Base-by-base conservation (phyloP, 768 basidiomycete species). In the Termitomyces bulborhizus region DNA sequence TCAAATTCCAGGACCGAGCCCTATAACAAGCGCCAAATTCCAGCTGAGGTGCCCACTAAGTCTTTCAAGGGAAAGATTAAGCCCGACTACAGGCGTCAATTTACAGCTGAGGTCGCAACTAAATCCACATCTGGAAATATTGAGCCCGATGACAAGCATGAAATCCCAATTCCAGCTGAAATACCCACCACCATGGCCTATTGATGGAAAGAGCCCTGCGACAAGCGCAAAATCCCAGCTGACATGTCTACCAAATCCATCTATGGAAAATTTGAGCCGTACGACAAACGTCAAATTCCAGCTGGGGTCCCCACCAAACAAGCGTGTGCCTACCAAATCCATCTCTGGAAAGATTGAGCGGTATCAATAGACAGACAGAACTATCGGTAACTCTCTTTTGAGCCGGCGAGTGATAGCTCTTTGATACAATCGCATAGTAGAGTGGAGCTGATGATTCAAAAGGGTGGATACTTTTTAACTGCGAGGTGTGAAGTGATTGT, bases 51-150 rank as follows among this genome's bases (percentile, higher is more conserved):
- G 1, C 11, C 55, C 11, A 29, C 34, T 12, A 56, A 42, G n/a
- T 41, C 53, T 29, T 24, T 31, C 45, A 41, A 18, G 3, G 46
- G 46, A 24, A 37, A 39, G 26, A n/a, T 49, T 27, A 36, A 27
- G 36, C 36, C 6, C 21, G 36, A 48, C 21, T 21, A 24, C 13
- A 48, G 24, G 21, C 46, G 46, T 3, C 46, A 48, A 12, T 26
- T 48, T 9, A 34, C 47, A 2, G 68, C 63, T 16, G 69, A 72
- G 24, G 54, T 55, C 1, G 48, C 71, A 1, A 61, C 68, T 39
- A 72, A 66, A 60, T 57, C 66, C 11, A 43, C 40, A 27, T 51
- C 40, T 9, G 65, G 66, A 7, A 31, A 43, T 9, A 53, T 67
- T 44, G 58, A 59, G 29, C 60, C 51, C 13, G 64, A 63, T 45